Evolutionary conservation across 2,329 filamentous ascomycete species (phyloP).

Genomic region (Penicillium capsulatum): DNA sequence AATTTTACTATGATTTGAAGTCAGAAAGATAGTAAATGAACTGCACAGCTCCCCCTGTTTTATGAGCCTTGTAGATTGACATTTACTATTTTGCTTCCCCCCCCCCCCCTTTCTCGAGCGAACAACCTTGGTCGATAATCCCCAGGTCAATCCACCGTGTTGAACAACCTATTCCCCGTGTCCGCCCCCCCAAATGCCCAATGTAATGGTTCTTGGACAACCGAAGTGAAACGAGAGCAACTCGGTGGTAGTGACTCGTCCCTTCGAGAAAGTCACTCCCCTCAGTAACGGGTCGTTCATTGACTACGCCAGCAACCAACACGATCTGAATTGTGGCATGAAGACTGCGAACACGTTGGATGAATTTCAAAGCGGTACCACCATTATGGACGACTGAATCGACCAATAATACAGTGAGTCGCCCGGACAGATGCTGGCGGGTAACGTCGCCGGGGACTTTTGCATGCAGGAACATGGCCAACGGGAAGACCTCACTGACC

Average conservation of each 20-base stretch:
- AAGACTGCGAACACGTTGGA: conserved; percentile 45
- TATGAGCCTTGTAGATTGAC: conserved; percentile 7
- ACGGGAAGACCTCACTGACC: conserved; percentile 51
- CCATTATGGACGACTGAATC: conserved; percentile 61
- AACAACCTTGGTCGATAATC: too few relatives aligned
- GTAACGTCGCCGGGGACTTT: conserved; percentile 41
- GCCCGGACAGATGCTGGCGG: conserved; percentile 38
- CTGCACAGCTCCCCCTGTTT: too few relatives aligned
- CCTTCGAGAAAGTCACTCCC: conserved; percentile 11
- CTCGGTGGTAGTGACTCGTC: conserved; percentile 22
- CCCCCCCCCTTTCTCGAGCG: too few relatives aligned
- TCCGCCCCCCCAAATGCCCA: conserved; percentile 52
- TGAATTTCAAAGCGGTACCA: conserved; percentile 48
- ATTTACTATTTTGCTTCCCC: too few relatives aligned
- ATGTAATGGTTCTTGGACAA: conserved; percentile 56
- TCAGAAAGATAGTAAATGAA: too few relatives aligned
- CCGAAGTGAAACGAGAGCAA: conserved; percentile 51
- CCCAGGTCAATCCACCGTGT: not conserved
- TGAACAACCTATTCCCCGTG: not conserved
- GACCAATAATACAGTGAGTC: conserved; percentile 50
- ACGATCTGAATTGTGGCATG: conserved; percentile 46
- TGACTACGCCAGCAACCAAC: conserved; percentile 54
- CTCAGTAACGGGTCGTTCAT: conserved; percentile 34
- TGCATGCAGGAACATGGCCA: conserved; percentile 52
- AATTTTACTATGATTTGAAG: too few relatives aligned